Conservation (phyloP, 169 alveolate genomes). For the Plasmodium relictum region DNA sequence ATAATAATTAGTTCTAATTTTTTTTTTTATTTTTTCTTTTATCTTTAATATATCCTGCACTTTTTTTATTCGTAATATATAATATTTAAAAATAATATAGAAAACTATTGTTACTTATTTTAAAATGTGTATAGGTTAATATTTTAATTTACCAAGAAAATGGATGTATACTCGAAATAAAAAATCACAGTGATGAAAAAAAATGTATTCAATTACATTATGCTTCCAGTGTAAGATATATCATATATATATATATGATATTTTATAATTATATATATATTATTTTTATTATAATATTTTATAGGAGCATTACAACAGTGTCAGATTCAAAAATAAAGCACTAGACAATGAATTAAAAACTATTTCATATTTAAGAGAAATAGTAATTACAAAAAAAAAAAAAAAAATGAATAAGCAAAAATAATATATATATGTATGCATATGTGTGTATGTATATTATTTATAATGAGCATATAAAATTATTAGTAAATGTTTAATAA, state of each 20-base stretch:
- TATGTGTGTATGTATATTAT: background rate
- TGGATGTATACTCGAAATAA: conserved; percentile 56
- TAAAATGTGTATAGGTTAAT: conserved; percentile 13
- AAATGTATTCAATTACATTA: conserved; percentile 66
- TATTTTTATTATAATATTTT: background rate
- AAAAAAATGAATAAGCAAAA: too few relatives aligned
- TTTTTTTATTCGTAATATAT: background rate
- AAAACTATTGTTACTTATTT: background rate
- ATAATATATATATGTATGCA: background rate
- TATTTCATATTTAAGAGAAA: conserved; percentile 37
- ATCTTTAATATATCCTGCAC: background rate
- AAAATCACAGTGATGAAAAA: conserved; percentile 51
- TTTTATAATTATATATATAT: background rate
- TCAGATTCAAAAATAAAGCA: conserved; percentile 33
- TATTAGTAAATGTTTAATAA: too few relatives aligned
- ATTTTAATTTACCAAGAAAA: conserved; percentile 66
- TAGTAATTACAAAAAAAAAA: conserved; percentile 28
- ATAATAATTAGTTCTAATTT: background rate
- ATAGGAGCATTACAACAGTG: conserved; percentile 68
- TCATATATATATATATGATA: background rate
- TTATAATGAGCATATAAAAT: too few relatives aligned
- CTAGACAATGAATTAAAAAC: conserved; percentile 47
- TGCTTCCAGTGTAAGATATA: conserved; percentile 44
- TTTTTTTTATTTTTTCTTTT: background rate
- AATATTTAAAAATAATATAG: background rate